A percentile compares a stretch with the other conserved stretches of the same genome.
phyloP scores from a whole-genome alignment of 2,329 filamentous ascomycete species.

The Ascocoryne sarcoides region DNA sequence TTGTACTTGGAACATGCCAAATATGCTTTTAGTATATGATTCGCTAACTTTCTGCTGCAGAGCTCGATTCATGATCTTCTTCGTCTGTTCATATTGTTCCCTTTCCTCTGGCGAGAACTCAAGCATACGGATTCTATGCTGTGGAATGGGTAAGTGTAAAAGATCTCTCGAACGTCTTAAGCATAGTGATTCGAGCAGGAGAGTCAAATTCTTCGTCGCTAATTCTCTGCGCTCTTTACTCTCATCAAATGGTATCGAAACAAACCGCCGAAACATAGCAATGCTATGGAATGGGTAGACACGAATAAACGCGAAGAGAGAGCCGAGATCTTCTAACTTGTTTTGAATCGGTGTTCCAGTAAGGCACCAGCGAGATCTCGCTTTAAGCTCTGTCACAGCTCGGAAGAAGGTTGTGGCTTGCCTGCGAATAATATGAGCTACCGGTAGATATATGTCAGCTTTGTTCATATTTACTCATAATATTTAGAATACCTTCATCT shows the following conservation, averaged over 20 bases:
- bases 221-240: constrained; percentile 22
- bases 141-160: constrained; percentile 29
- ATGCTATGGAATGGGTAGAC: constrained; percentile 6
- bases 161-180: constrained; percentile 35
- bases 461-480: constrained; percentile 2
- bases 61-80: no score
- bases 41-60: constrained; percentile 4
- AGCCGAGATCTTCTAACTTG: constrained; percentile 25
- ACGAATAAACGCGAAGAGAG: constrained; percentile 23
- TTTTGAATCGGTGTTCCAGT: constrained; percentile 26
- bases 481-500: constrained; percentile 34
- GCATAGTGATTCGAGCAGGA: constrained; percentile 32
- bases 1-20: constrained; percentile 11
- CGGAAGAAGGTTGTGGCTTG: constrained; percentile 36
- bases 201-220: constrained; percentile 23
- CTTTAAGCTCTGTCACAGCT: constrained; percentile 33
- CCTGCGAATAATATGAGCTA: constrained; percentile 43
- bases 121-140: no score
- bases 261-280: constrained; percentile 8
- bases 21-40: no score
- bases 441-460: constrained; percentile 2
- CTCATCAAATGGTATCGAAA: constrained; percentile 17
- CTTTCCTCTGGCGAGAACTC: no score
- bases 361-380: constrained; percentile 32
- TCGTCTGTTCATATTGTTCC: no score